These are phyloP conservation scores for Exophiala bonariae DNA, from an alignment of 2,329 filamentous ascomycete species.

Conservation along the genomic window DNA sequence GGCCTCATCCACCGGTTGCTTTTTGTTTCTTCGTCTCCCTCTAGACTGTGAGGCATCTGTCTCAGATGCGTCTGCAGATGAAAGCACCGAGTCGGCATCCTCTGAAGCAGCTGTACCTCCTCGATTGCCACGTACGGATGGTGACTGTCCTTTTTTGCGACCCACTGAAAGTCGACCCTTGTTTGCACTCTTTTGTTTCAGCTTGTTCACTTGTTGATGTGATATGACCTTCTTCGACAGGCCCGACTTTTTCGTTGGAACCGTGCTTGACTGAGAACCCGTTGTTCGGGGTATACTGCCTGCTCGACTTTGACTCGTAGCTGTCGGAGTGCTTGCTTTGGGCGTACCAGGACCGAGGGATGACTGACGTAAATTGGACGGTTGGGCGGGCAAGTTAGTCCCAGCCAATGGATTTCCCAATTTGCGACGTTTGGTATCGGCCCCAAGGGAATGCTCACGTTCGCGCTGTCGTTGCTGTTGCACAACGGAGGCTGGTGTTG, in stretches of 20 bases:
- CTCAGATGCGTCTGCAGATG: conserved; percentile 50
- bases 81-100: conserved; percentile 57
- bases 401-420: conserved; percentile 42
- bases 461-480: conserved; percentile 43
- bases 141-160: conserved; percentile 44
- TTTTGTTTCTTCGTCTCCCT: conserved; percentile 22
- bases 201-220: conserved; percentile 30
- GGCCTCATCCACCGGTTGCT: conserved; percentile 26
- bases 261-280: conserved; percentile 35
- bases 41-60: conserved; percentile 37
- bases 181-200: conserved; percentile 40
- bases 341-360: conserved; percentile 65
- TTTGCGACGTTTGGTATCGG: conserved; percentile 61
- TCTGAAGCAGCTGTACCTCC: conserved; percentile 32
- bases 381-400: conserved; percentile 49
- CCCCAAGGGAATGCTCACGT: conserved; percentile 56
- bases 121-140: conserved; percentile 39
- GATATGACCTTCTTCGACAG: conserved; percentile 49
- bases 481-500: conserved; percentile 41
- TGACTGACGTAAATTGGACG: conserved; percentile 59
- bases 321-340: conserved; percentile 55
- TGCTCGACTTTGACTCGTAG: conserved; percentile 51
- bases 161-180: conserved; percentile 39
- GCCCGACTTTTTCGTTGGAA: conserved; percentile 53
- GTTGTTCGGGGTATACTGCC: conserved; percentile 55